Evolutionary conservation across 495 filamentous ascomycete genomes (phyloP), one percentile per base, ranked within the genome.

Genomic region (Xylaria scruposa): DNA sequence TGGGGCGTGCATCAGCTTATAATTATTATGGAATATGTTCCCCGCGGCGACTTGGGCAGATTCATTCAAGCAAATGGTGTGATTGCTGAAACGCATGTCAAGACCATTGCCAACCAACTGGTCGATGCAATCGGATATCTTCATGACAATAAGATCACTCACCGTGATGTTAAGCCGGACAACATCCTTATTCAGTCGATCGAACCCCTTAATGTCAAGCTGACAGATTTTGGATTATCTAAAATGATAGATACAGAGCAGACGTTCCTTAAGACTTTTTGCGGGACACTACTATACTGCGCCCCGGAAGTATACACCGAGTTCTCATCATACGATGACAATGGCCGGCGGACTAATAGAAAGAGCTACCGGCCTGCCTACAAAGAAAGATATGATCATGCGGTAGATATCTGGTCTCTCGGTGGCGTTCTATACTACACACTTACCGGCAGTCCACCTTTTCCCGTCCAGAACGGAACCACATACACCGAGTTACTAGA

Each of bases 161-260:
- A 99, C 82, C 92, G 96, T 4, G 96, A 99, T 81, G 93, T 99
- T 76, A 99, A 99, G 79, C 96, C 96, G 0, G 97, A 98, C 81
- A 99, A 99, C 77, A 97, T 99, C 70, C 84, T 99, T 33, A 91
- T 98, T 72, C 82, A 87, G 9, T 91, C 88, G 1, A 75, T 88
- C 1, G 85, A 92, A 19, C 95, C 95, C 0, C 86, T 96, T 42
- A 81, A 87, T 1, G 92, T 98, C 75, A 98, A 98, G 82, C 85
- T 99, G 17, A 97, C 97, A 0, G 96, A 99, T 77, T 99, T 99
- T 83, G 94, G 94, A 3, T 85, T 99, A 13, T 97, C 97, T 0
- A 99, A 99, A 80, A 93, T 94, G 74, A 89, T 97, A 24, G 90
- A 93, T 67, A 91, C 93, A 69, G 87, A 93, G 51, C 91, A 97